Evolutionary conservation across 2,329 filamentous ascomycete species (phyloP).

Genomic region (Malbranchea zuffiana): DNA sequence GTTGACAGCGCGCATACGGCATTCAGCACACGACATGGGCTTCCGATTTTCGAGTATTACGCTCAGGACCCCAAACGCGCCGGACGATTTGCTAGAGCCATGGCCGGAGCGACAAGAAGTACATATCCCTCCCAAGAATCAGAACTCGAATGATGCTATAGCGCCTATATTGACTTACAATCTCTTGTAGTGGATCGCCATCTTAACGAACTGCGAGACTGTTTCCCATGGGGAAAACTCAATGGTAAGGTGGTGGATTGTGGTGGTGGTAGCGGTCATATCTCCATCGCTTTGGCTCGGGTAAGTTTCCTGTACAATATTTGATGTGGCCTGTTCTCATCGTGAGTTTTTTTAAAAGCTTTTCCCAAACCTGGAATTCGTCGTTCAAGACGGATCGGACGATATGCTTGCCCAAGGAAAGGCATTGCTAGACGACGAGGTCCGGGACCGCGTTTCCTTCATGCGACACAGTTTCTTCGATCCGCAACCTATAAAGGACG

Average conservation of each 20-base stretch:
- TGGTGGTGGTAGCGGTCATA: slow-evolving; percentile 20
- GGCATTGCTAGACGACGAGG: slow-evolving; percentile 9
- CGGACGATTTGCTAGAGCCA: not conserved
- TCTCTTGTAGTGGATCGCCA: not conserved
- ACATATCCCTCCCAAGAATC: not conserved
- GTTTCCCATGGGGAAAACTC: not conserved
- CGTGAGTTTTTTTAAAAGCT: slow-evolving; percentile 6
- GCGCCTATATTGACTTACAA: not conserved
- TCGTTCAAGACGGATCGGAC: slow-evolving; percentile 18
- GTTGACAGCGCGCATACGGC: not conserved
- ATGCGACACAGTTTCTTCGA: slow-evolving; percentile 20
- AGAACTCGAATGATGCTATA: not conserved
- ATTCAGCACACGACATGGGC: not conserved
- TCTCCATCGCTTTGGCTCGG: slow-evolving; percentile 7
- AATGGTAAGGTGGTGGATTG: slow-evolving; percentile 18
- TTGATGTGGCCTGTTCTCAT: not conserved
- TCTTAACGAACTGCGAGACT: not conserved
- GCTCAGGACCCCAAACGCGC: not conserved
- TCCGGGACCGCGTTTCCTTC: slow-evolving; percentile 17
- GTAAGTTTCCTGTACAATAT: slow-evolving; percentile 6
- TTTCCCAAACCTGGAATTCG: slow-evolving; percentile 6
- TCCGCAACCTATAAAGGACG: slow-evolving; percentile 17
- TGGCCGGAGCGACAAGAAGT: not conserved
- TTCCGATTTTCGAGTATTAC: not conserved
- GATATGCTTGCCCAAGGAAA: slow-evolving; percentile 18